Conservation (phyloP, 768 basidiomycete species). For the Lactarius indigo region DNA sequence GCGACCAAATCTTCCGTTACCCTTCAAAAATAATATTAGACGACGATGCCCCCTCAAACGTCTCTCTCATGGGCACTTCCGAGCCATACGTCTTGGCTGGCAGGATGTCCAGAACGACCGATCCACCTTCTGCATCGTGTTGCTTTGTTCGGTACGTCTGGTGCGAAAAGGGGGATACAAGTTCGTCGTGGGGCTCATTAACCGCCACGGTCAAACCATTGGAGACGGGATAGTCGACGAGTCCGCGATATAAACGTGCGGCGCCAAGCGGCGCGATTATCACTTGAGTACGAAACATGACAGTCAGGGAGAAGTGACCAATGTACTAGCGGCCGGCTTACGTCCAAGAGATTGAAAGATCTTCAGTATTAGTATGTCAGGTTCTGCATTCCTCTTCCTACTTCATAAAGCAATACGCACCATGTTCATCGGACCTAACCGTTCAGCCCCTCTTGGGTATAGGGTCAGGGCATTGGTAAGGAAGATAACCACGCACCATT, state of each 20-base stretch:
- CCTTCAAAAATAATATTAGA: neutral
- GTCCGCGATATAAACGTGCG: slow-evolving; percentile 17
- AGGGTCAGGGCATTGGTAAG: neutral
- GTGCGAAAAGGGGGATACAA: neutral
- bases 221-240: neutral
- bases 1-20: neutral
- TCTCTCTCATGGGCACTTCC: neutral
- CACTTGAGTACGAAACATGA: neutral
- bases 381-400: neutral
- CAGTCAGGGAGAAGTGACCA: neutral
- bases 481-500: slow-evolving; percentile 12
- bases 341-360: slow-evolving; percentile 14
- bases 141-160: neutral
- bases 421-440: slow-evolving; percentile 15
- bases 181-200: neutral
- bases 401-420: slow-evolving; percentile 3
- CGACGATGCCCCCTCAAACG: neutral
- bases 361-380: slow-evolving; percentile 1
- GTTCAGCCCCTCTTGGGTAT: neutral
- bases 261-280: slow-evolving; percentile 12
- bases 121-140: neutral
- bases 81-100: neutral
- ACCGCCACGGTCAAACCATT: neutral
- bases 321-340: neutral
- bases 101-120: neutral